A percentile compares a stretch with the other conserved stretches of the same genome.
These are phyloP conservation scores for Kazachstania sp. DNA, from an alignment of 1,139 yeast species.

Conservation along the genomic window DNA sequence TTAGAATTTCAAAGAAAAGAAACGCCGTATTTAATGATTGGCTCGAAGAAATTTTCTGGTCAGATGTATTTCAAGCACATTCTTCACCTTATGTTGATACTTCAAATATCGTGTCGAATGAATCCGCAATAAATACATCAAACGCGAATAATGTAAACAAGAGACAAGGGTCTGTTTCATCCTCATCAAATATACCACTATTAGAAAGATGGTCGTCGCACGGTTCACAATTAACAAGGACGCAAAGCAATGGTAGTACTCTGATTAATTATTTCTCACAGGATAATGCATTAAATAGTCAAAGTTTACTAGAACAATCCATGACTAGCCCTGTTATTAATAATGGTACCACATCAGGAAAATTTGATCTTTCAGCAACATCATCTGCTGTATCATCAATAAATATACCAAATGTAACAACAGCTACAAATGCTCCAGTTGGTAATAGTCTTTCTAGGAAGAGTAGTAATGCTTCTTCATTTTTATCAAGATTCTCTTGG, in stretches of 20 bases:
- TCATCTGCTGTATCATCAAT: background rate
- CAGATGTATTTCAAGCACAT: slow-evolving; percentile 44
- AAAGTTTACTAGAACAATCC: background rate
- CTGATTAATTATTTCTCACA: slow-evolving; percentile 17
- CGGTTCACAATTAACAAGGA: slow-evolving; percentile 23
- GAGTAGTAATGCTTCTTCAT: slow-evolving; percentile 10
- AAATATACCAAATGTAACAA: background rate
- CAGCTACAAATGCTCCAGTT: background rate
- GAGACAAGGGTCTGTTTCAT: background rate
- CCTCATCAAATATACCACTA: slow-evolving; percentile 8
- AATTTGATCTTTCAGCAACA: background rate
- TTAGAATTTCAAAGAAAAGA: background rate
- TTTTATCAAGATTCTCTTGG: slow-evolving; percentile 29
- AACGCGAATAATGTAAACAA: background rate
- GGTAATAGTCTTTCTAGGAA: slow-evolving; percentile 3
- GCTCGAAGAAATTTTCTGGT: slow-evolving; percentile 66
- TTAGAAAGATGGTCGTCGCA: slow-evolving; percentile 24
- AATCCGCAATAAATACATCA: background rate
- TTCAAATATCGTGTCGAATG: background rate
- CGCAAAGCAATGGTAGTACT: slow-evolving; percentile 26
- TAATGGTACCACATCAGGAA: background rate
- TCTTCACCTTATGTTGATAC: slow-evolving; percentile 7
- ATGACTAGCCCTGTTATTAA: background rate
- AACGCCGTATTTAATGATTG: slow-evolving; percentile 53
- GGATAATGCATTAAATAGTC: slow-evolving; percentile 3